These are phyloP conservation scores for Trametes cubensis DNA, from an alignment of 768 basidiomycete genomes.

Conservation along the genomic window DNA sequence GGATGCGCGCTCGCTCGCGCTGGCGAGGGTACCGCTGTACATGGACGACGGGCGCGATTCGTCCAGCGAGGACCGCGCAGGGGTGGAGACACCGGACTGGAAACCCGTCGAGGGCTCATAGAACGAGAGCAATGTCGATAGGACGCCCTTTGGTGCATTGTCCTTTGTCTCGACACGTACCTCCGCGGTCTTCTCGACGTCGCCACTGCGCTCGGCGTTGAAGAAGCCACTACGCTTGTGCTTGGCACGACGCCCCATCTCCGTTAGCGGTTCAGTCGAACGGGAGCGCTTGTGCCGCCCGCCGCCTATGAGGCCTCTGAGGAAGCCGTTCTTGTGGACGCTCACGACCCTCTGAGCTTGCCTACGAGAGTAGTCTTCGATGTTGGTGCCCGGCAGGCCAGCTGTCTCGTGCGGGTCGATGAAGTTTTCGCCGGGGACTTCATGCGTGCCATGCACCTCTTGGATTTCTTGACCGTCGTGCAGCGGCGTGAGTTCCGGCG, in stretches of 20 bases:
- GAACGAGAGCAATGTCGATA: slow-evolving; percentile 66
- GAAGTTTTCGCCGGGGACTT: slow-evolving; percentile 50
- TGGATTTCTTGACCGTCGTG: slow-evolving; percentile 8
- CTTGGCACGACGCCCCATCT: not conserved
- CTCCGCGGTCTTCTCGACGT: slow-evolving; percentile 31
- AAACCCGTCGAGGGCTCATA: slow-evolving; percentile 46
- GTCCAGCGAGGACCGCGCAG: slow-evolving; percentile 29
- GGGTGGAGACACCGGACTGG: slow-evolving; percentile 29
- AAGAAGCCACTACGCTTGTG: slow-evolving; percentile 14
- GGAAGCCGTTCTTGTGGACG: slow-evolving; percentile 39
- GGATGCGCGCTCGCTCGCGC: slow-evolving; percentile 3
- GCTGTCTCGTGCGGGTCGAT: slow-evolving; percentile 67
- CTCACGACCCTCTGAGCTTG: slow-evolving; percentile 48
- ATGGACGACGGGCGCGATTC: slow-evolving; percentile 25
- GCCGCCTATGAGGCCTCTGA: slow-evolving; percentile 11
- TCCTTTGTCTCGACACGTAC: slow-evolving; percentile 21
- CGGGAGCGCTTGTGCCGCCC: slow-evolving; percentile 13
- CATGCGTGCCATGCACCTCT: not conserved
- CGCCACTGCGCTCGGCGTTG: slow-evolving; percentile 11
- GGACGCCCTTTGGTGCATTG: slow-evolving; percentile 50
- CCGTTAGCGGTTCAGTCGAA: slow-evolving; percentile 8
- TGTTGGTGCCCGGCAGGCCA: slow-evolving; percentile 54
- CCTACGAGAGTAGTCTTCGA: slow-evolving; percentile 37
- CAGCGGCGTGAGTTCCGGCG: slow-evolving; percentile 30
- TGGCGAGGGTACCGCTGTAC: slow-evolving; percentile 15